These are phyloP conservation scores for Boletus barrowsii DNA, from an alignment of 768 basidiomycete genomes.

Conservation along the genomic window DNA sequence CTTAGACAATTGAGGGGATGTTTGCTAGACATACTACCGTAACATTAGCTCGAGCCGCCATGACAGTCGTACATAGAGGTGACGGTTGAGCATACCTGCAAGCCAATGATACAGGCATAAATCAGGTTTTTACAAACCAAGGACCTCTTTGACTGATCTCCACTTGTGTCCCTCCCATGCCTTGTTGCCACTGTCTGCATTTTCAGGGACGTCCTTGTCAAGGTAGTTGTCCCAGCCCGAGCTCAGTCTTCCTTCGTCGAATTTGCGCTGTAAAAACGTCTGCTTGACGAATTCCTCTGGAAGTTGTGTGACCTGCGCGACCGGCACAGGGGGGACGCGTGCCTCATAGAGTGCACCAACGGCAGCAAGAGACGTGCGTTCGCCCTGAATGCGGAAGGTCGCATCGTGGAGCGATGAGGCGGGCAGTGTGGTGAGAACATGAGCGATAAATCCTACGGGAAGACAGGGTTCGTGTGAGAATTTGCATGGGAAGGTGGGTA, in stretches of 20 bases:
- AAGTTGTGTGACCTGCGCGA: constrained; percentile 23
- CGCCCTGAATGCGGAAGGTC: constrained; percentile 37
- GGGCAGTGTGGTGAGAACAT: constrained; percentile 33
- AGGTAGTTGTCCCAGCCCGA: constrained; percentile 33
- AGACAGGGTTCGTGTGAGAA: constrained; percentile 1
- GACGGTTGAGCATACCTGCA: no score
- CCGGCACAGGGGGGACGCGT: constrained; percentile 15
- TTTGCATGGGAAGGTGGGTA: neutral
- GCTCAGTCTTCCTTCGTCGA: constrained; percentile 30
- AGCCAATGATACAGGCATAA: no score
- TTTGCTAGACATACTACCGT: no score
- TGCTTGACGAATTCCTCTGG: constrained; percentile 30
- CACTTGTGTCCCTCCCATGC: constrained; percentile 29
- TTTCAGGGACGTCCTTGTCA: constrained; percentile 30
- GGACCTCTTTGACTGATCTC: constrained; percentile 24
- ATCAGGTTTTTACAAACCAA: constrained; percentile 19
- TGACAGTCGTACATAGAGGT: no score
- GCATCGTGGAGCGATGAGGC: constrained; percentile 24
- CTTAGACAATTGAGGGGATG: neutral
- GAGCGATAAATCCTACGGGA: constrained; percentile 34
- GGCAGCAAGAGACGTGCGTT: constrained; percentile 25
- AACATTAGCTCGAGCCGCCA: no score
- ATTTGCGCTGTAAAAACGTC: constrained; percentile 29
- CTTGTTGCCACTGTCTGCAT: constrained; percentile 31
- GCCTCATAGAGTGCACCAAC: constrained; percentile 30